phyloP scores from a whole-genome alignment of 306 rosid genomes.

The Quercus dentata region DNA sequence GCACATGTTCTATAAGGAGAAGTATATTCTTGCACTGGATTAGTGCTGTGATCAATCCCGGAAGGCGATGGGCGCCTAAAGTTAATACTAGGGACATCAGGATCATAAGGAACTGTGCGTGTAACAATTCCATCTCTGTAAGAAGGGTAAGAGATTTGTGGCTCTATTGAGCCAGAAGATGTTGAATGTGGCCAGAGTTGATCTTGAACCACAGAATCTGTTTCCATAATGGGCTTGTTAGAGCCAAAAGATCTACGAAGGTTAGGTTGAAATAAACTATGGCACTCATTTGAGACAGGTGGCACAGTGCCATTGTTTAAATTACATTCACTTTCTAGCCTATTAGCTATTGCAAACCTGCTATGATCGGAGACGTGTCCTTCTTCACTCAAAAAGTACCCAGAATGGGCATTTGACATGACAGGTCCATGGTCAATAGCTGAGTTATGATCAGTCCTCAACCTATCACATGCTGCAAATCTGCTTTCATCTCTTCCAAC shows the following conservation, averaged over 20 bases:
- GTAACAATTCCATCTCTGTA: conserved; percentile 22
- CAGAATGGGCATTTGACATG: conserved; percentile 12
- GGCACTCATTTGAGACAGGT: conserved; percentile 11
- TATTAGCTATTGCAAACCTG: conserved; percentile 18
- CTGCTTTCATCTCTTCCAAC: conserved; percentile 16
- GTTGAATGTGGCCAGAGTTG: conserved; percentile 28
- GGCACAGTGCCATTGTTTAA: conserved; percentile 20
- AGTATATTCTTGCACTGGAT: conserved; percentile 6
- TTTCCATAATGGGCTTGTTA: conserved; percentile 22
- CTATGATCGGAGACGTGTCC: conserved; percentile 17
- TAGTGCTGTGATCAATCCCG: conserved; percentile 16
- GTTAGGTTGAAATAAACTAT: conserved; percentile 25
- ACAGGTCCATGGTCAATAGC: conserved; percentile 8
- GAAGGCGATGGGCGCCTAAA: background rate
- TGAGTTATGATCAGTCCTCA: conserved; percentile 11
- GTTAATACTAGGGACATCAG: conserved; percentile 23
- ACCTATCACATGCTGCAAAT: conserved; percentile 17
- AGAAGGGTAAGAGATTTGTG: conserved; percentile 13
- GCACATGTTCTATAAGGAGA: conserved; percentile 26
- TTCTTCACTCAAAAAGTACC: conserved; percentile 21
- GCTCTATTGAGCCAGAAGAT: conserved; percentile 18
- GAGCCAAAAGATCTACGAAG: conserved; percentile 11
- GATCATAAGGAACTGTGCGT: conserved; percentile 14
- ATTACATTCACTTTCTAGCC: conserved; percentile 16
- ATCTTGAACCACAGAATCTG: conserved; percentile 29